Evolutionary conservation across 345 rosid species (phyloP), one percentile per base, ranked within the genome.

Genomic region (Psidium guajava): DNA sequence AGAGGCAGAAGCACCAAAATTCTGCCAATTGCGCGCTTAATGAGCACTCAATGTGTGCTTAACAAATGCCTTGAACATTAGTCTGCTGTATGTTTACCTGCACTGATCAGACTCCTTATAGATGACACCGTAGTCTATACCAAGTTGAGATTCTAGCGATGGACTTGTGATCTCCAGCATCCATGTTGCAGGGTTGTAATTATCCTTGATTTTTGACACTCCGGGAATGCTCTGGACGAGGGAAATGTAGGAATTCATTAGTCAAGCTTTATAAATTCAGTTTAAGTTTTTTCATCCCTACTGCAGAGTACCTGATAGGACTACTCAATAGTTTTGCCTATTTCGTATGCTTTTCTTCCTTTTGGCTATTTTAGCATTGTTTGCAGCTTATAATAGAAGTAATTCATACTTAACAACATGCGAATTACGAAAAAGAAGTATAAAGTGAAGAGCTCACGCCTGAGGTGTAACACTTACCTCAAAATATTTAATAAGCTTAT

Each of bases 151-250:
- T 85, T 91, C 94, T 42, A 61, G 69, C 3, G 91, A 87, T 59
- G 89, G 47, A 51, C 36, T 54, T 2, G 91, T 92, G 54, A 90
- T 86, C 58, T 92, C 91, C 69, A 91, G 85, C 92, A 92, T 92
- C 94, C 94, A 92, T 49, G 93, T 92, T 82, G 94, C 93, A 15
- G 94, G 94, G 40, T 92, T 92, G 51, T 91, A 75, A 47, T 89
- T 90, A 56, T 88, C 89, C 84, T 90, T 89, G 77, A 91, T 91
- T 82, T 88, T 90, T 8, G 90, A 88, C 36, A 90, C 90, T 58
- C 91, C 91, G 2, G 90, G 86, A 73, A 91, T 83, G 40, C 55
- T 83, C 91, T 88, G 87, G 84, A 49, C 24, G 52, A 83, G 49
- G 59, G 58, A 83, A 57, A 49, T 55, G 77, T 8, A 69, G 47